phyloP scores from a whole-genome alignment of 2,329 filamentous ascomycete genomes.

The Aureobasidium sp. region DNA sequence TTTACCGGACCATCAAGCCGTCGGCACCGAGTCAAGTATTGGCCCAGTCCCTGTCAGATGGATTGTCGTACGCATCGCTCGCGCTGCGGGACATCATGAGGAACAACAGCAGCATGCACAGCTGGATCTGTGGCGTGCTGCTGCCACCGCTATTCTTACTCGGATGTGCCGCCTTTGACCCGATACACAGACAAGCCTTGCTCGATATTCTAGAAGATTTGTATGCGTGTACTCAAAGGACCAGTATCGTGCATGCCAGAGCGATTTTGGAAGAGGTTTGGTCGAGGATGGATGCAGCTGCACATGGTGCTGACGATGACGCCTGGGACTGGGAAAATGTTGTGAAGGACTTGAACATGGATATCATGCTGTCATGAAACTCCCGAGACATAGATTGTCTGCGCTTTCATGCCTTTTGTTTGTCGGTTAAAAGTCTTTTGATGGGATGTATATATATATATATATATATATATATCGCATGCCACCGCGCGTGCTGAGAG shows the following conservation, averaged over 20 bases:
- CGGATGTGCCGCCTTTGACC: conserved; percentile 51
- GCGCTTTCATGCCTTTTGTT: background rate
- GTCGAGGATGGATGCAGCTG: conserved; percentile 48
- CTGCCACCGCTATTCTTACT: conserved; percentile 54
- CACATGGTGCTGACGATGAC: conserved; percentile 44
- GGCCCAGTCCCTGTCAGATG: conserved; percentile 49
- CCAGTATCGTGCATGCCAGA: conserved; percentile 50
- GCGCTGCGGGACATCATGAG: conserved; percentile 32
- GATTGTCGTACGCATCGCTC: conserved; percentile 43
- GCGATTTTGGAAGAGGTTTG: conserved; percentile 49
- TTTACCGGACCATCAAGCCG: conserved; percentile 50
- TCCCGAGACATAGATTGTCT: background rate
- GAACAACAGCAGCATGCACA: conserved; percentile 32
- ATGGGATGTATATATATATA: background rate
- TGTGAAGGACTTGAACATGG: conserved; percentile 49
- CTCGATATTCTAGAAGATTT: conserved; percentile 45
- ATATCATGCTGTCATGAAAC: conserved; percentile 50
- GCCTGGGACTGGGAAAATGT: conserved; percentile 56
- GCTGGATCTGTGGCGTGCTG: conserved; percentile 50
- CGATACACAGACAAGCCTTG: conserved; percentile 47
- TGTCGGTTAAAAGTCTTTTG: background rate
- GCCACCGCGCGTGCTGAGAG: background rate
- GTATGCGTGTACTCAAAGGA: conserved; percentile 43
- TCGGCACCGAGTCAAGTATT: conserved; percentile 49
- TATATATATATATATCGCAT: background rate